Evolutionary conservation across 2,329 filamentous ascomycete genomes (phyloP).

Genomic region (Arthroderma sp.): DNA sequence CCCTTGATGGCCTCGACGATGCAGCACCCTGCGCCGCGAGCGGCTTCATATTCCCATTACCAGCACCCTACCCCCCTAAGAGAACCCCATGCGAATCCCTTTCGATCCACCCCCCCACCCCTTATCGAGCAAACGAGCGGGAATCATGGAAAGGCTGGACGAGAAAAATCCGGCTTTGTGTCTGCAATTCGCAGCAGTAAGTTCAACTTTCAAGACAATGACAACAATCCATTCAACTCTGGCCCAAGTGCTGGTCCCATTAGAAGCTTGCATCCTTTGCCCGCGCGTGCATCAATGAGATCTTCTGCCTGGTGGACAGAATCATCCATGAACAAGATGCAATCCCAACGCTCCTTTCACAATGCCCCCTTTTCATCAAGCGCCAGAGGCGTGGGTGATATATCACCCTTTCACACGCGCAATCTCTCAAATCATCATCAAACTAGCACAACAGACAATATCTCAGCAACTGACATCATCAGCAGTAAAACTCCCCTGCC

Average conservation of each 20-base stretch:
- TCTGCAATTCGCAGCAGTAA: slow-evolving; percentile 13
- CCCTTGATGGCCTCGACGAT: slow-evolving; percentile 12
- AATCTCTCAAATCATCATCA: not conserved
- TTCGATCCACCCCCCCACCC: slow-evolving; percentile 12
- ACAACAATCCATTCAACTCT: not conserved
- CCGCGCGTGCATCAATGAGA: not conserved
- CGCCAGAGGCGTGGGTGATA: not conserved
- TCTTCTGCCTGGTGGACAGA: slow-evolving; percentile 5
- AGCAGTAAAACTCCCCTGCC: slow-evolving; percentile 13
- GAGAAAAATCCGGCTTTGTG: slow-evolving; percentile 1
- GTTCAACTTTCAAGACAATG: slow-evolving; percentile 10
- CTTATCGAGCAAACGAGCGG: slow-evolving; percentile 6
- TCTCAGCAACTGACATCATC: slow-evolving; percentile 11
- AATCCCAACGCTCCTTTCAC: not conserved
- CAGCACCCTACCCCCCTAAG: slow-evolving; percentile 13
- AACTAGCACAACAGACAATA: not conserved
- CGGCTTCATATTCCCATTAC: slow-evolving; percentile 9
- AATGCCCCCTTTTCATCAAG: not conserved
- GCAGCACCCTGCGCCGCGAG: slow-evolving; percentile 8
- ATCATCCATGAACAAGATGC: not conserved
- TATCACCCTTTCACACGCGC: not conserved
- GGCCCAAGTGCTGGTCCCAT: not conserved
- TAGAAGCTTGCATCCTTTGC: not conserved
- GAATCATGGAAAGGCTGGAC: not conserved
- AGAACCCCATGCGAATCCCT: slow-evolving; percentile 14